Percentiles rank a stretch among this genome's conserved stretches.
phyloP scores from a whole-genome alignment of 345 rosid genomes.

The Kandelia obovata region DNA sequence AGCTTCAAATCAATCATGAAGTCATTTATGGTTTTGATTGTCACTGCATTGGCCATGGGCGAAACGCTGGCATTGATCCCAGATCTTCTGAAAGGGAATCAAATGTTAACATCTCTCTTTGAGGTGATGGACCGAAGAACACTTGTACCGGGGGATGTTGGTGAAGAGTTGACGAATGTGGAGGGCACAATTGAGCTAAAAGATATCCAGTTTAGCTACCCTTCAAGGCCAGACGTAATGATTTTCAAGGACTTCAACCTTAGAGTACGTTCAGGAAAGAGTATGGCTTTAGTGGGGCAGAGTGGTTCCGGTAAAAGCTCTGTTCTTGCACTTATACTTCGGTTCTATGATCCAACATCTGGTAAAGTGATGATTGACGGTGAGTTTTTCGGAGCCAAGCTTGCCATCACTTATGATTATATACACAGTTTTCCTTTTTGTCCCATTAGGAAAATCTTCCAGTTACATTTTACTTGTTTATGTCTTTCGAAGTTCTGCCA shows the following conservation, averaged over 20 bases:
- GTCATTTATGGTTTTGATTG: conserved; percentile 90
- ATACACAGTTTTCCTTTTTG: too few species aligned
- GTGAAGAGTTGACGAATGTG: conserved; percentile 57
- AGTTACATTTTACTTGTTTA: too few species aligned
- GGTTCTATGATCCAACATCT: conserved; percentile 79
- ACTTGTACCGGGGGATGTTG: conserved; percentile 54
- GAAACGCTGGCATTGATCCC: conserved; percentile 88
- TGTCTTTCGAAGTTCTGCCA: too few species aligned
- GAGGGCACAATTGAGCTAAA: conserved; percentile 73
- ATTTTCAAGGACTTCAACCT: conserved; percentile 75
- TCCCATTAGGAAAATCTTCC: too few species aligned
- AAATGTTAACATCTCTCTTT: conserved; percentile 85
- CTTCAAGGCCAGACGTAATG: conserved; percentile 76
- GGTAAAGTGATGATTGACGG: conserved; percentile 91
- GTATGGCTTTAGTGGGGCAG: conserved; percentile 91
- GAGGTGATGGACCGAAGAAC: conserved; percentile 79
- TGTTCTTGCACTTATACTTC: conserved; percentile 75
- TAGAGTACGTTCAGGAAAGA: conserved; percentile 60
- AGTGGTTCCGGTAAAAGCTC: conserved; percentile 98
- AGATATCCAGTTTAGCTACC: conserved; percentile 73
- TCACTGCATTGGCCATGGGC: conserved; percentile 96
- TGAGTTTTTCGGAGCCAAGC: conserved; percentile 26
- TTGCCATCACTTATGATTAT: not conserved
- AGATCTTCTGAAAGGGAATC: conserved; percentile 90
- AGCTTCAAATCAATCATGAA: conserved; percentile 85